Percentiles rank a stretch among this genome's conserved stretches.
These are phyloP conservation scores for Trametes versicolor DNA, from an alignment of 1,284 basidiomycete species.

Conservation along the genomic window DNA sequence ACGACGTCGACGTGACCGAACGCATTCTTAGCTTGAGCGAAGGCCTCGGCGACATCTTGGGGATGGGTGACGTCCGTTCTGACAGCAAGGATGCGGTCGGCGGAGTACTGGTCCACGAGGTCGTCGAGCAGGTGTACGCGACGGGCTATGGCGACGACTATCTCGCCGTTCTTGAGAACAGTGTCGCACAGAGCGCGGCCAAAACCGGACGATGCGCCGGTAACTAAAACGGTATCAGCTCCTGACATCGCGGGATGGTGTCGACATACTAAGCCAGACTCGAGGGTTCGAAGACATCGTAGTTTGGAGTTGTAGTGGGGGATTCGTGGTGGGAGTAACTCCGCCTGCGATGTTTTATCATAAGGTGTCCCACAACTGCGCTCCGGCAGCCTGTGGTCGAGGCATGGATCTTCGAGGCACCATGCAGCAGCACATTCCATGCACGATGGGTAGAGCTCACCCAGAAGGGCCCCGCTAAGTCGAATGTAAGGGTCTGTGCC, in stretches of 20 bases:
- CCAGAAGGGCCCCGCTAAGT: no score
- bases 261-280: slow-evolving; percentile 16
- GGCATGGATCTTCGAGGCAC: no score
- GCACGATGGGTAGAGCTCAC: no score
- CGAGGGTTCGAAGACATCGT: background rate
- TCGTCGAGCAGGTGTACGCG: slow-evolving; percentile 2
- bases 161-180: slow-evolving; percentile 12
- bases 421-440: no score
- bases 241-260: background rate
- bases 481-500: no score
- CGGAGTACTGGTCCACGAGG: slow-evolving; percentile 2
- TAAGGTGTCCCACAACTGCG: no score
- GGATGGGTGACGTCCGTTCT: slow-evolving; percentile 7
- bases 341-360: no score
- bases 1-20: slow-evolving; percentile 56
- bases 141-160: slow-evolving; percentile 6
- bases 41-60: slow-evolving; percentile 7
- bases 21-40: background rate
- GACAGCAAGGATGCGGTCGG: slow-evolving; percentile 13
- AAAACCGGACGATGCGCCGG: slow-evolving; percentile 7
- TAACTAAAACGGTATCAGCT: background rate
- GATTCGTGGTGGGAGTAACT: no score
- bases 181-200: slow-evolving; percentile 1
- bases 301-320: no score
- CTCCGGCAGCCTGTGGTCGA: no score